Percentiles rank a stretch among this genome's conserved stretches.
These are phyloP conservation scores for Calonectria pteridis DNA, from an alignment of 2,329 filamentous ascomycete species.

Conservation along the genomic window DNA sequence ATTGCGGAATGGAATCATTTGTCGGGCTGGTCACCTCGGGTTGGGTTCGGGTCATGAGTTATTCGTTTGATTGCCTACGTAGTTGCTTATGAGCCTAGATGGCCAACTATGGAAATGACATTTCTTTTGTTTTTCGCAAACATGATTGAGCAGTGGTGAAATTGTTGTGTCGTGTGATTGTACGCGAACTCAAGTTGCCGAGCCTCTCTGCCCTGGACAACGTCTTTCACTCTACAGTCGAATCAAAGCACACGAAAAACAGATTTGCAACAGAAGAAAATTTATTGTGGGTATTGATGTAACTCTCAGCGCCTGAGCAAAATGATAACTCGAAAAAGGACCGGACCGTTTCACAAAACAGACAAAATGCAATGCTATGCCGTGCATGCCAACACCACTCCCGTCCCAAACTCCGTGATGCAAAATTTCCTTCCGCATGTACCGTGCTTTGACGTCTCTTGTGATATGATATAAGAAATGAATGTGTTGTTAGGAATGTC, in stretches of 20 bases:
- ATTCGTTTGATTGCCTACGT: constrained; percentile 12
- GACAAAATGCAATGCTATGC: constrained; percentile 36
- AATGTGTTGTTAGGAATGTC: constrained; percentile 11
- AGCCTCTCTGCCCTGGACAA: not conserved
- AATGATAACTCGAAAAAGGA: constrained; percentile 30
- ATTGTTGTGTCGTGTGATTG: not conserved
- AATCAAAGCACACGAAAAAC: not conserved
- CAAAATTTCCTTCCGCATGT: constrained; percentile 36
- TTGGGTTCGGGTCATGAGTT: constrained; percentile 38
- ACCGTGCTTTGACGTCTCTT: constrained; percentile 35
- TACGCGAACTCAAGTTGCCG: too few species aligned
- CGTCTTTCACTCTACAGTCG: not conserved
- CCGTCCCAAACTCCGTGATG: constrained; percentile 42
- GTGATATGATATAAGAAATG: constrained; percentile 15
- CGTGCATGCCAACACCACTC: constrained; percentile 38
- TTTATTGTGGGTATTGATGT: constrained; percentile 47
- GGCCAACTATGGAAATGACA: constrained; percentile 34
- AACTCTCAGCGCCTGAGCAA: constrained; percentile 41
- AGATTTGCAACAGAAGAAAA: constrained; percentile 38
- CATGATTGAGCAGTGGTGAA: not conserved
- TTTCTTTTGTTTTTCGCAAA: constrained; percentile 32
- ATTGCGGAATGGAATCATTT: constrained; percentile 60
- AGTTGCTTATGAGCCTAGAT: constrained; percentile 33
- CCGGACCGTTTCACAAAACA: constrained; percentile 31
- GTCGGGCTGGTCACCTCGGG: constrained; percentile 33